phyloP scores from a whole-genome alignment of 176 grass and related monocot species.

The Bromus sterilis region DNA sequence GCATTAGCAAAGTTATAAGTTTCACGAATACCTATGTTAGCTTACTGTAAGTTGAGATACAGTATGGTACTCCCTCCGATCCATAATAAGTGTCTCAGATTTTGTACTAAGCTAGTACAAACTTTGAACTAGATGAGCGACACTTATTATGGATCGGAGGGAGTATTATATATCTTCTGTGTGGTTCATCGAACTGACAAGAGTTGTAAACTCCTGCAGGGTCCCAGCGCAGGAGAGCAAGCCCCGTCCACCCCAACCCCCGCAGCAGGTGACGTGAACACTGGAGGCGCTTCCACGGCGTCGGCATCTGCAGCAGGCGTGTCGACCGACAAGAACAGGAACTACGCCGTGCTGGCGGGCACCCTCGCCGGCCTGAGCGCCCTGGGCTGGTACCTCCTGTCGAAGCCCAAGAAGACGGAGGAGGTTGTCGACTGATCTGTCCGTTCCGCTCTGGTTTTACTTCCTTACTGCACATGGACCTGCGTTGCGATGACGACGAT shows the following conservation, averaged over 20 bases:
- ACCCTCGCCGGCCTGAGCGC: conserved; percentile 45
- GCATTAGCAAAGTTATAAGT: too few relatives aligned
- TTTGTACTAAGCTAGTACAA: too few relatives aligned
- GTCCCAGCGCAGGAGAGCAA: conserved; percentile 50
- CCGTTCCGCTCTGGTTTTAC: background rate
- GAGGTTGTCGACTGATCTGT: conserved; percentile 40
- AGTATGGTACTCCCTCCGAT: too few relatives aligned
- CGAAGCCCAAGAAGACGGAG: conserved; percentile 74
- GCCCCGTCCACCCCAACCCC: conserved; percentile 20
- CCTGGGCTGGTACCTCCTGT: conserved; percentile 80
- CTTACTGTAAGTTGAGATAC: too few relatives aligned
- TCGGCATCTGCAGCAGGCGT: conserved; percentile 38
- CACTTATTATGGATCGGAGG: too few relatives aligned
- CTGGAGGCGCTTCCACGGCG: background rate
- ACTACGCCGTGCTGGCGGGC: conserved; percentile 74
- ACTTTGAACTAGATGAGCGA: too few relatives aligned
- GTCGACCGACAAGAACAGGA: conserved; percentile 25
- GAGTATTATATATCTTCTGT: background rate
- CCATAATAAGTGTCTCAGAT: too few relatives aligned
- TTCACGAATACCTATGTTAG: too few relatives aligned
- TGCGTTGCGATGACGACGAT: background rate
- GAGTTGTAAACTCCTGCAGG: conserved; percentile 36
- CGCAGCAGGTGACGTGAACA: conserved; percentile 19
- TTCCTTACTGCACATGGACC: conserved; percentile 11
- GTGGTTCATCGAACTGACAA: background rate